phyloP scores from a whole-genome alignment of 2,329 filamentous ascomycete genomes.

The Byssochlamys sp. region DNA sequence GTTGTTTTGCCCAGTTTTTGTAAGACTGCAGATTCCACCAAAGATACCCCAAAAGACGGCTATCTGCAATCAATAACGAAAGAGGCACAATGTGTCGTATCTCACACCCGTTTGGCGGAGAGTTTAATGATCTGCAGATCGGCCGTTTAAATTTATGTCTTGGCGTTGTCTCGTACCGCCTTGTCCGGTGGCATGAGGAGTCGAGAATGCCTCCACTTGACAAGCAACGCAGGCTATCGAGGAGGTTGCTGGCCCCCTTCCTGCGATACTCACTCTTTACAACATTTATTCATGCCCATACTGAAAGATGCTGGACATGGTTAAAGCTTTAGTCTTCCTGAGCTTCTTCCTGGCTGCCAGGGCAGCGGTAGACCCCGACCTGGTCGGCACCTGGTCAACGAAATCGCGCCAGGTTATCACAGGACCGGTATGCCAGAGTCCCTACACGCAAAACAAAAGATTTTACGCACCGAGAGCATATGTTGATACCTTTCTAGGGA shows the following conservation, averaged over 20 bases:
- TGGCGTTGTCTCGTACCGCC: not conserved
- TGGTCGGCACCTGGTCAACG: constrained; percentile 63
- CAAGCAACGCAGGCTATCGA: not conserved
- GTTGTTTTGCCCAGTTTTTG: not conserved
- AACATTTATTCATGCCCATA: constrained; percentile 2
- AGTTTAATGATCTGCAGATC: not conserved
- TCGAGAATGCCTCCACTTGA: not conserved
- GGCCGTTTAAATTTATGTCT: not conserved
- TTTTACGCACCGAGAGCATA: not conserved
- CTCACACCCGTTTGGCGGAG: not conserved
- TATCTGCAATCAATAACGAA: not conserved
- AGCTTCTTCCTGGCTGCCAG: constrained; percentile 30
- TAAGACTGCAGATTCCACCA: not conserved
- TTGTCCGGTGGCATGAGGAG: not conserved
- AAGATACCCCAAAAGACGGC: not conserved
- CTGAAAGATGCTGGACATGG: constrained; percentile 13
- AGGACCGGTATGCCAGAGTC: constrained; percentile 49
- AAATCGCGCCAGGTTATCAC: constrained; percentile 62
- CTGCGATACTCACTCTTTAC: not conserved
- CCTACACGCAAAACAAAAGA: not conserved
- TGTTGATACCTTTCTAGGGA: constrained; percentile 36
- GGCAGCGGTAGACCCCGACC: constrained; percentile 37
- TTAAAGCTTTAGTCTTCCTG: constrained; percentile 23
- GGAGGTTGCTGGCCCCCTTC: not conserved
- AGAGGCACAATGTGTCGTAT: not conserved